Evolutionary conservation across 805 yeast genomes (phyloP), one percentile per base, ranked within the genome.

Genomic region (Kluyveromyces starmeri): DNA sequence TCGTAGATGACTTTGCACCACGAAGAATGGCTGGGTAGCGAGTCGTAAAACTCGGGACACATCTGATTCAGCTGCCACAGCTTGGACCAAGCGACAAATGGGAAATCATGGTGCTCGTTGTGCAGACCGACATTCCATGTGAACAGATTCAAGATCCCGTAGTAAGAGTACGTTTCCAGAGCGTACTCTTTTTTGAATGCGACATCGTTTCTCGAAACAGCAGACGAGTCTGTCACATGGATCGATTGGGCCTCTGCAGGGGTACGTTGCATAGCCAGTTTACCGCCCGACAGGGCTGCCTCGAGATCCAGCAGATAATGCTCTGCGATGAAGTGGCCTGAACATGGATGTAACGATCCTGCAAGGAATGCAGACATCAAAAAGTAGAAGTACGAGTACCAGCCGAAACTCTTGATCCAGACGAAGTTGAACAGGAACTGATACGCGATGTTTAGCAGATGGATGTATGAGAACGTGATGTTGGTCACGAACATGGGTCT

Each of bases 321-420:
- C 54, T 86, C 96, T n/a, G 95, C 89, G 44, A 86, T 83, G 59
- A 86, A 86, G 61, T 86, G 96, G 14, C 96, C 96, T 1, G 96
- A 94, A 40, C 85, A 78, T 18, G 96, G 96, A 52, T 86, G 96
- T 52, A 83, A 65, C 0, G 94, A 83, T 2, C 96, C 96, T 0
- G 95, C 95, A 34, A 86, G 62, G 53, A 86, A 83, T 0, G 94
- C 78, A 25, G 88, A 77, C 55, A 80, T 62, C 17, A 86, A 53
- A 43, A 86, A 71, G 55, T 86, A 86, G 26, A 62, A 51, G 27
- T 82, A 55, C 0, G 92, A 59, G 39, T 75, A 71, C 62, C 65
- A 53, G 0, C 94, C 89, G 74, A 83, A 78, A 41, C 43, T 51
- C 19, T 55, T 61, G 15, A 83, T 73, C 40, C 86, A 62, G 15